Base-by-base conservation (phyloP, 129 eudicot species). In the Tanacetum coccineum region DNA sequence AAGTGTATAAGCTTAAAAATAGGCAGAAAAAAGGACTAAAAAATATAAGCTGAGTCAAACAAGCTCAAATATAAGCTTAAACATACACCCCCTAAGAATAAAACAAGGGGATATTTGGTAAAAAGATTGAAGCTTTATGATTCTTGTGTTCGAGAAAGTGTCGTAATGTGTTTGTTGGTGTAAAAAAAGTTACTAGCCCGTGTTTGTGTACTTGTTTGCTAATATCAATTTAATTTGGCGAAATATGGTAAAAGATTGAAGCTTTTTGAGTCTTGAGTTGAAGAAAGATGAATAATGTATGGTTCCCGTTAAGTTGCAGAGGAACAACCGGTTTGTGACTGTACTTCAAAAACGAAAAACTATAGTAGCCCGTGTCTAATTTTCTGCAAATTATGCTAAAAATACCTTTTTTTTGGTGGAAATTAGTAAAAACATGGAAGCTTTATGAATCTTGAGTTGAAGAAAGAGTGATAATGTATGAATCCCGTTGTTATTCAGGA, bases 401-500 rank as follows among this genome's bases (percentile, higher is more conserved):
- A 18, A 8, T 55, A 20, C 9, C 12, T 55, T 3, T 9, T 54
- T 17, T 20, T 11, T 5, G 14, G 49, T 3, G 4, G 11, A 36
- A 42, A 32, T 25, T 15, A 36, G 21, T n/a, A 20, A 21, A 50
- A 62, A 60, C 52, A 13, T 62, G 19, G 54, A 46, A 59, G 25
- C 36, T 28, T 51, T 18, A 36, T 36, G 42, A 36, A 36, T 36
- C 42, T 13, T 44, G 39, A 58, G 76, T 47, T 52, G 13, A 45
- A 36, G 20, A 59, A 25, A 46, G 57, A 54, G 46, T 73, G 11
- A 13, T 28, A 32, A 14, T 15, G 15, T 21, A 40, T 56, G 28
- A 60, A 9, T 75, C 48, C 64, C 71, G 45, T 53, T 40, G 42
- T 50, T 18, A 12, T 39, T 55, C 80, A 85, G 96, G 96, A 79